These are phyloP conservation scores for Fraxinus sp. DNA, from an alignment of 305 asterid species.

Conservation along the genomic window DNA sequence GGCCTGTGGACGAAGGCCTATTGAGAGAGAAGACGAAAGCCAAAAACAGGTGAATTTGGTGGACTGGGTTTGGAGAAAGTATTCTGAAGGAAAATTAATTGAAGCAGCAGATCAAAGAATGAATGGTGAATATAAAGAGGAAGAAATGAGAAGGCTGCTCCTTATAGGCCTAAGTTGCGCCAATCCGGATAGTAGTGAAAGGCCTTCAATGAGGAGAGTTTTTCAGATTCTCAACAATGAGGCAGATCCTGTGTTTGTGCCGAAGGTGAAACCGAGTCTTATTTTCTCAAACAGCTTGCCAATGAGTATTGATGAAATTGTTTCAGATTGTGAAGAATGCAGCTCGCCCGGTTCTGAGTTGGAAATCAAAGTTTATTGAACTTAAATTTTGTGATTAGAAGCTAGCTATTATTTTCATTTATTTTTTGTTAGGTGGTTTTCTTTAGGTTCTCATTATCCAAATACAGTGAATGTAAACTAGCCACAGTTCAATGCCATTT, in stretches of 20 bases:
- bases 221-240: conserved; percentile 44
- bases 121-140: conserved; percentile 34
- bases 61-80: conserved; percentile 50
- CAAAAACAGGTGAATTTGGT: conserved; percentile 46
- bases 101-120: conserved; percentile 35
- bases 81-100: conserved; percentile 36
- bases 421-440: not conserved
- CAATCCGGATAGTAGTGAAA: conserved; percentile 38
- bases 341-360: conserved; percentile 30
- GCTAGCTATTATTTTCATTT: not conserved
- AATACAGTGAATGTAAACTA: not conserved
- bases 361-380: conserved; percentile 33
- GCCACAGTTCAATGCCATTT: conserved; percentile 20
- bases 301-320: conserved; percentile 40
- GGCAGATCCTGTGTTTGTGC: conserved; percentile 38
- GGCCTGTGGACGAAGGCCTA: conserved; percentile 52
- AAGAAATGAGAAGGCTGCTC: conserved; percentile 38
- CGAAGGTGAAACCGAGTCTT: conserved; percentile 41
- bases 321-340: conserved; percentile 30
- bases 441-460: not conserved
- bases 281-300: conserved; percentile 46
- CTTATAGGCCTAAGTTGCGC: conserved; percentile 49
- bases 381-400: not conserved
- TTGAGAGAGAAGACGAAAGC: conserved; percentile 44
- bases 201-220: conserved; percentile 52